Conservation (phyloP, 176 grass and related monocot genomes). For the Elymus sibiricus region DNA sequence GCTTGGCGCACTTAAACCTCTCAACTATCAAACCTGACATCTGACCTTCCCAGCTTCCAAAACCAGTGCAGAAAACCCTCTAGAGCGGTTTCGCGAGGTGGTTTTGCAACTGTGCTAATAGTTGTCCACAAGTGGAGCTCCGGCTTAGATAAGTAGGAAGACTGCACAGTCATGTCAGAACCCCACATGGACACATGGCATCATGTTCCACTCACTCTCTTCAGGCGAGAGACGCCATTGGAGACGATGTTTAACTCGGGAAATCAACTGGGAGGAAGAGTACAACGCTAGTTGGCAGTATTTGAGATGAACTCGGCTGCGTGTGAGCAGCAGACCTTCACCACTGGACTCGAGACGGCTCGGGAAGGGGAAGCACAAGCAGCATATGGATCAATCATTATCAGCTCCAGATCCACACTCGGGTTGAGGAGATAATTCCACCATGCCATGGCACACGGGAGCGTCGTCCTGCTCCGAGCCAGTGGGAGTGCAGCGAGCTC, state of each 20-base stretch:
- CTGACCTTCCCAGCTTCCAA: not conserved
- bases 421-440: not conserved
- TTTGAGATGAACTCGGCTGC: not conserved
- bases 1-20: not conserved
- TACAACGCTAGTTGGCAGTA: not conserved
- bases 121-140: not conserved
- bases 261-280: not conserved
- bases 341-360: not conserved
- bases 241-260: not conserved
- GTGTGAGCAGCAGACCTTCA: not conserved
- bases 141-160: not conserved
- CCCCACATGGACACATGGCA: not conserved
- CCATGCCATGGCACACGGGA: not conserved
- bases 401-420: not conserved
- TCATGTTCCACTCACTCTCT: slow-evolving; percentile 4
- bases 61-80: not conserved
- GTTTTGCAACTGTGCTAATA: not conserved
- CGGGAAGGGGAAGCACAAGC: not conserved
- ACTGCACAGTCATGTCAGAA: not conserved
- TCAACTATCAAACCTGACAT: not conserved
- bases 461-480: not conserved
- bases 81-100: not conserved
- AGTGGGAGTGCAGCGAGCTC: not conserved
- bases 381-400: not conserved
- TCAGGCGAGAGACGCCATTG: not conserved